A percentile compares a stretch with the other conserved stretches of the same genome.
phyloP scores from a whole-genome alignment of 768 basidiomycete species.

The Termitomyces sp. region DNA sequence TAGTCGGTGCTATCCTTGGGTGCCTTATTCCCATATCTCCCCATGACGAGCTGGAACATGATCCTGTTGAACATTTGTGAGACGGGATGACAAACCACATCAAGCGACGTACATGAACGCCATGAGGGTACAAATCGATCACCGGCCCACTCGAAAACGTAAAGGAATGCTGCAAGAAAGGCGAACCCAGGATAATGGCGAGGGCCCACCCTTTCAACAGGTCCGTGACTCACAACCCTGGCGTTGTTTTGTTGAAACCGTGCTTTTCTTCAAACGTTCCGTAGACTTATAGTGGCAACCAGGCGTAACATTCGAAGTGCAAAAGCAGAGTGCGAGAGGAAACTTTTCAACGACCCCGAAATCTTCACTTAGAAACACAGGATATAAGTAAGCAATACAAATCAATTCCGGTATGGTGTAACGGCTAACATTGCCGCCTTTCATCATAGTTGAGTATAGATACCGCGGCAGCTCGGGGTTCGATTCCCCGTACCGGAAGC shows the following conservation, averaged over 20 bases:
- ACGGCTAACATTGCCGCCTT: conserved; percentile 65
- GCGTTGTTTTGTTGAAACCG: conserved; percentile 95
- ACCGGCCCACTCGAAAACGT: conserved; percentile 90
- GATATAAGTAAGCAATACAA: too few species aligned
- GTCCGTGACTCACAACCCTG: conserved; percentile 70
- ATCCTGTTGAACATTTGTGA: conserved; percentile 41
- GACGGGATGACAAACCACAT: not conserved
- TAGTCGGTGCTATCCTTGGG: not conserved
- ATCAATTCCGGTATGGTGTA: conserved; percentile 48
- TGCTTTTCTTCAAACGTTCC: conserved; percentile 94
- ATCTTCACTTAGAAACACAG: too few species aligned
- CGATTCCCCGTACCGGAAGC: conserved; percentile 45
- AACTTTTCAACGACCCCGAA: too few species aligned
- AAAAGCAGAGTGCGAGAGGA: too few species aligned
- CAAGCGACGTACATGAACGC: conserved; percentile 69
- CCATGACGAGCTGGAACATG: conserved; percentile 79
- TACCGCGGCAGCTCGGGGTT: conserved; percentile 56
- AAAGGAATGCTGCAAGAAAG: conserved; percentile 87
- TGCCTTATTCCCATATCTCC: too few species aligned
- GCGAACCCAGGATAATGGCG: conserved; percentile 68
- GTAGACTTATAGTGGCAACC: conserved; percentile 79
- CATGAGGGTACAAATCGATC: conserved; percentile 93
- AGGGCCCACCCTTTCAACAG: conserved; percentile 75
- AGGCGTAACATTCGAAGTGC: too few species aligned
- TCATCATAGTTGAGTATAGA: too few species aligned